phyloP scores from a whole-genome alignment of 2,329 filamentous ascomycete species.

The Teratosphaeria epicoccoides region DNA sequence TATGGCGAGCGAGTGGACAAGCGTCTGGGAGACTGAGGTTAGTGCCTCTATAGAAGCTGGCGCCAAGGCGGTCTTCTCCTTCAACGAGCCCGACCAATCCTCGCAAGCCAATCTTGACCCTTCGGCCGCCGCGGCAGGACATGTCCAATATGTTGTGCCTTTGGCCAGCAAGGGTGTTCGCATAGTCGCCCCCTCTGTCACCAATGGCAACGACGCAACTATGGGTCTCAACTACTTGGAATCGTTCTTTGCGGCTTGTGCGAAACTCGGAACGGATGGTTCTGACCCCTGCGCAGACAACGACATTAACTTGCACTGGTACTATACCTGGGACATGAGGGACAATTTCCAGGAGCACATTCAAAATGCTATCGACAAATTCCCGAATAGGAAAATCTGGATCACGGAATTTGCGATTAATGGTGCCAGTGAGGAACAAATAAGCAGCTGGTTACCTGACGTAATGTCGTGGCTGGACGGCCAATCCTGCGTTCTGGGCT shows the following conservation, averaged over 20 bases:
- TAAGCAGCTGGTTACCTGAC: conserved; percentile 38
- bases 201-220: conserved; percentile 42
- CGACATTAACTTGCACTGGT: conserved; percentile 56
- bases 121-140: conserved; percentile 41
- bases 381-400: conserved; percentile 42
- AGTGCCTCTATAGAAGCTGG: conserved; percentile 44
- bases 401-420: conserved; percentile 54
- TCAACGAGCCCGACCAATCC: conserved; percentile 60
- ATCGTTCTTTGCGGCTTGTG: conserved; percentile 43
- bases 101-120: conserved; percentile 50
- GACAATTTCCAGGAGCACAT: conserved; percentile 48
- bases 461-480: conserved; percentile 39
- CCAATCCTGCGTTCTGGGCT: conserved; percentile 25
- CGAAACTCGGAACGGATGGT: too few relatives aligned
- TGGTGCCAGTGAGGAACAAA: conserved; percentile 33
- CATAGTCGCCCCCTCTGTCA: conserved; percentile 51
- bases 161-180: conserved; percentile 40
- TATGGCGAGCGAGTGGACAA: conserved; percentile 33
- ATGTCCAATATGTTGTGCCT: conserved; percentile 46
- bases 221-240: conserved; percentile 49
- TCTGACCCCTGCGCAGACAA: too few relatives aligned
- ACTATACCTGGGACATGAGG: conserved; percentile 39
- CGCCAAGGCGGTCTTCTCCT: conserved; percentile 49
- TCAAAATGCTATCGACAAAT: conserved; percentile 27
- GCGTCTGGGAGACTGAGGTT: conserved; percentile 43